Percentiles rank a stretch among this genome's conserved stretches.
These are phyloP conservation scores for Tricholoma bakamatsutake DNA, from an alignment of 768 basidiomycete genomes.

Conservation along the genomic window DNA sequence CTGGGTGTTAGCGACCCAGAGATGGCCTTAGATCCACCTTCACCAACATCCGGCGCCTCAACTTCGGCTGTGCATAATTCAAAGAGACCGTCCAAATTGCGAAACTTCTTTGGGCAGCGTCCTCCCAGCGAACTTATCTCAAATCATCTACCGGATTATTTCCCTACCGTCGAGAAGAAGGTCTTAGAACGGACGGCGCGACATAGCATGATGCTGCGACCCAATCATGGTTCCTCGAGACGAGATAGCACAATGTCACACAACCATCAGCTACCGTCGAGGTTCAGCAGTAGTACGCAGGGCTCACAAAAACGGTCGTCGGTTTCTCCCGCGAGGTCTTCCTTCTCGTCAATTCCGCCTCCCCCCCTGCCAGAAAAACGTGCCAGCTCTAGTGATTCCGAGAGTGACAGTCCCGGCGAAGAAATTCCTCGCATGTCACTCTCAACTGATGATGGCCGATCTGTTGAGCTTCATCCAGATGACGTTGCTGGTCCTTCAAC, in stretches of 20 bases:
- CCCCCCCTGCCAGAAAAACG: conserved; percentile 34
- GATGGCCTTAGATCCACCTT: conserved; percentile 54
- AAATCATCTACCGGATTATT: conserved; percentile 89
- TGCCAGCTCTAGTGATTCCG: conserved; percentile 15
- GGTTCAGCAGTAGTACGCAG: conserved; percentile 61
- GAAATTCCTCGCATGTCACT: conserved; percentile 69
- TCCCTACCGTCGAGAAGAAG: conserved; percentile 91
- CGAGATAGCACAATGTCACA: conserved; percentile 50
- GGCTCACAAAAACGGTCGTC: conserved; percentile 38
- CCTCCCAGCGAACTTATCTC: conserved; percentile 97
- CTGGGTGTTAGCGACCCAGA: conserved; percentile 85
- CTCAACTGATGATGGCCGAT: conserved; percentile 66
- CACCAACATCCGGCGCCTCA: conserved; percentile 35
- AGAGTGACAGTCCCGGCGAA: conserved; percentile 24
- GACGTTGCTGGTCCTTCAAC: conserved; percentile 20
- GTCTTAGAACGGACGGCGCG: conserved; percentile 83
- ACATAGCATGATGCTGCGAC: conserved; percentile 77
- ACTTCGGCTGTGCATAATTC: conserved; percentile 31
- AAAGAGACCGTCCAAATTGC: conserved; percentile 64
- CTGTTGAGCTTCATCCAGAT: conserved; percentile 54
- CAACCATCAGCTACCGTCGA: conserved; percentile 40
- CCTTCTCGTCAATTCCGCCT: conserved; percentile 43
- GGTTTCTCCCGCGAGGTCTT: conserved; percentile 38
- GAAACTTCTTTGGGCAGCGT: conserved; percentile 97
- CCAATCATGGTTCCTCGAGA: conserved; percentile 28